phyloP scores from a whole-genome alignment of 805 yeast genomes.

The Candida corydali region DNA sequence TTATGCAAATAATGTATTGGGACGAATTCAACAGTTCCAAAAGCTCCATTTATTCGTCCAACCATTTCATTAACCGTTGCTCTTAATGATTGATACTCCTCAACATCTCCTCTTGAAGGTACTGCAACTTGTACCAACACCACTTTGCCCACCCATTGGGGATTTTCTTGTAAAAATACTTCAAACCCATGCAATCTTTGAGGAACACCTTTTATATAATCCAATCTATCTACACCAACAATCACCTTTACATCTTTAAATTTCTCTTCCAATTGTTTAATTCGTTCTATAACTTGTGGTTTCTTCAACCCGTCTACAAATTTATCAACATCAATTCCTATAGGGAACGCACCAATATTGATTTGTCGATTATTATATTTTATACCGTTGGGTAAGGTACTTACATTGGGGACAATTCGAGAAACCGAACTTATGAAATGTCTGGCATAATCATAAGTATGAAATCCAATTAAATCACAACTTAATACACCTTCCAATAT shows the following conservation, averaged over 20 bases:
- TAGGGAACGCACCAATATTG: slow-evolving; percentile 95
- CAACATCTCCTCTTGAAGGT: slow-evolving; percentile 96
- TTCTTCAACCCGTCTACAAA: slow-evolving; percentile 74
- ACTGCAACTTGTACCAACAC: slow-evolving; percentile 95
- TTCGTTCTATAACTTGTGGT: slow-evolving; percentile 60
- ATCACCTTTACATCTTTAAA: slow-evolving; percentile 81
- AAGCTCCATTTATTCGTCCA: slow-evolving; percentile 93
- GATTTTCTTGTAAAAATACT: slow-evolving; percentile 85
- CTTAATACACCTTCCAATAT: slow-evolving; percentile 87
- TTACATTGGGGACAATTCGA: slow-evolving; percentile 66
- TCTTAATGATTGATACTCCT: slow-evolving; percentile 90
- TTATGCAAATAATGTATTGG: slow-evolving; percentile 97
- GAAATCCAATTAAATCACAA: slow-evolving; percentile 95
- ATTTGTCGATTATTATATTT: slow-evolving; percentile 72
- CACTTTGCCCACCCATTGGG: slow-evolving; percentile 98
- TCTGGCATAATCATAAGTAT: slow-evolving; percentile 97
- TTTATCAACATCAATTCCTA: slow-evolving; percentile 94
- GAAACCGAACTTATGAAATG: slow-evolving; percentile 91
- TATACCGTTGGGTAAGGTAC: slow-evolving; percentile 88
- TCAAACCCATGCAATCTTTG: slow-evolving; percentile 96
- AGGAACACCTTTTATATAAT: slow-evolving; percentile 97
- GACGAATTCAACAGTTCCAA: slow-evolving; percentile 95
- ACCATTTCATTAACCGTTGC: slow-evolving; percentile 95
- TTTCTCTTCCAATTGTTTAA: slow-evolving; percentile 52
- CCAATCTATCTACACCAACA: slow-evolving; percentile 95